phyloP scores from a whole-genome alignment of 2,329 filamentous ascomycete genomes.

The Stachybotrys chartarum region DNA sequence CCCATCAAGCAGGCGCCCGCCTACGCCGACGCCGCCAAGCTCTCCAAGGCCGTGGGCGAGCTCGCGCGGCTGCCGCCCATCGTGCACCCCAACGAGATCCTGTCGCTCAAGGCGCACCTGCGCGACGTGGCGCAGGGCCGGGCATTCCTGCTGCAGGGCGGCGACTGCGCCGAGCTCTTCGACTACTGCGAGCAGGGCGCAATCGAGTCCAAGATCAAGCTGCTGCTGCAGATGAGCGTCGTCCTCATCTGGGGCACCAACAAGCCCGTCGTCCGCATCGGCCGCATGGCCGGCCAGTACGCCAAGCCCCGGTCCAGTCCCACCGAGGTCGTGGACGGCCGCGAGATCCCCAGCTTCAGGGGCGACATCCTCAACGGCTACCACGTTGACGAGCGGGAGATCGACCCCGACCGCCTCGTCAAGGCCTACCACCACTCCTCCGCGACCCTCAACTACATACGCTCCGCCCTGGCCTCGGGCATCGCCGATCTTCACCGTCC shows the following conservation, averaged over 20 bases:
- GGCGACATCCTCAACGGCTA: conserved; percentile 96
- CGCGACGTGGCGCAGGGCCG: conserved; percentile 84
- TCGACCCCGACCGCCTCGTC: conserved; percentile 79
- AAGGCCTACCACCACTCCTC: conserved; percentile 94
- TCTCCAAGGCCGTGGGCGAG: conserved; percentile 55
- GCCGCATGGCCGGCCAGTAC: conserved; percentile 94
- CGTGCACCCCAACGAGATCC: conserved; percentile 74
- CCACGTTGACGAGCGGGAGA: conserved; percentile 62
- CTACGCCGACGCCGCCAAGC: conserved; percentile 56
- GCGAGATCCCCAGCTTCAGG: conserved; percentile 80
- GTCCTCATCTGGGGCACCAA: conserved; percentile 84
- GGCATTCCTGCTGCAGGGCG: conserved; percentile 90
- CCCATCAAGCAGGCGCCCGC: conserved; percentile 71
- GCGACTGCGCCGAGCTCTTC: conserved; percentile 95
- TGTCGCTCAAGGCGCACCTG: conserved; percentile 68
- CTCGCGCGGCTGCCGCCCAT: conserved; percentile 67
- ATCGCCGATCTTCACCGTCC: conserved; percentile 92
- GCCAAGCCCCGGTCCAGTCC: conserved; percentile 91
- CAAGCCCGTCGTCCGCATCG: conserved; percentile 85
- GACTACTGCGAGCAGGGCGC: conserved; percentile 86
- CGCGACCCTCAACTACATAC: conserved; percentile 88
- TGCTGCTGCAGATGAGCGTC: conserved; percentile 93
- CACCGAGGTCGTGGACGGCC: conserved; percentile 73
- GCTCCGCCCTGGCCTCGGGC: conserved; percentile 74
- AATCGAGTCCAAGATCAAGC: conserved; percentile 95